Evolutionary conservation across 177 flowering plant genomes (phyloP), one percentile per base, ranked within the genome.

Genomic region (Vitis hybrid): DNA sequence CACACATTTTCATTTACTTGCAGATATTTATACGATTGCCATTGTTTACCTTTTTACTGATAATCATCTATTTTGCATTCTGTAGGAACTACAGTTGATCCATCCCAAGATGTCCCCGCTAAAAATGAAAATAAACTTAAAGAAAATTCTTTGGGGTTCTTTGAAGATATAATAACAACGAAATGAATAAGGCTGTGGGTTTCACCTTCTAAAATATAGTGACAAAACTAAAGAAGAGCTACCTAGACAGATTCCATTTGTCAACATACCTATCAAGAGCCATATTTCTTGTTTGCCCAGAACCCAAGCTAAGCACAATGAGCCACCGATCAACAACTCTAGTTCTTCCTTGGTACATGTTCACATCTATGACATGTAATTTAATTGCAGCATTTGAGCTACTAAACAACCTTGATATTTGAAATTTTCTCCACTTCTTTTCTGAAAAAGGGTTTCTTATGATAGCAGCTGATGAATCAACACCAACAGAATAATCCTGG

Each of bases 271-370:
- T 93, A 78, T 95, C 99, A 79, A 95, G 96, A 70, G 99, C 99
- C 99, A 95, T 95, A 73, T 95, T 95, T 84, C 99, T 89, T 61
- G 99, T 90, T 72, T 95, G 99, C 51, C 98, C 99, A 76, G 99
- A 95, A 70, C 99, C 99, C 76, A 95, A 77, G 82, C 90, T 85
- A 63, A 93, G 96, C 56, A 83, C 94, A 81, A 91, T 85, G 19
- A 95, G 88, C 98, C 98, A 95, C 78, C 78, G 80, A 75, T 95
- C 98, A 75, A 82, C 79, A 66, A 84, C 74, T 82, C 76, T 82
- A 50, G 68, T 78, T 68, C 84, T 94, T 71, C 81, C 84, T 58
- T 82, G 79, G 71, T 59, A 67, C 30, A 86, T 40, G 65, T 75
- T 84, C 70, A 95, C 84, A 80, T 91, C 97, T 57, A 95, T 77